phyloP scores from a whole-genome alignment of 768 basidiomycete genomes.

The Chlorophyllum brunneum region DNA sequence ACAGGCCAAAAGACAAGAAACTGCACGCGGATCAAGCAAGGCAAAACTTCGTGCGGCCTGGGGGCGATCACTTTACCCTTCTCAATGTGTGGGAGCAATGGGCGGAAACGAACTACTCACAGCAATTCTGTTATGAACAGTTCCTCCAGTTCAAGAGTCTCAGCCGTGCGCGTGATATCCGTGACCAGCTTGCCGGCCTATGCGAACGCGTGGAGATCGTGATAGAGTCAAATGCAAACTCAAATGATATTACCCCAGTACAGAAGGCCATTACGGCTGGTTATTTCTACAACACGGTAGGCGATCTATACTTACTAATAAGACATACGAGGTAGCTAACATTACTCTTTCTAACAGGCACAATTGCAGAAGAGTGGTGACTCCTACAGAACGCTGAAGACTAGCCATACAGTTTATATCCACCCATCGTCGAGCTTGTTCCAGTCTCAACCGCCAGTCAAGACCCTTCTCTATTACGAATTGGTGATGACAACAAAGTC shows the following conservation, averaged over 20 bases:
- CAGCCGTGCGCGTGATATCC: slow-evolving; percentile 91
- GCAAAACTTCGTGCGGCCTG: slow-evolving; percentile 92
- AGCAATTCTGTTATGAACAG: slow-evolving; percentile 95
- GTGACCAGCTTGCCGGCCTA: slow-evolving; percentile 90
- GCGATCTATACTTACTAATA: slow-evolving; percentile 21
- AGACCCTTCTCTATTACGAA: slow-evolving; percentile 91
- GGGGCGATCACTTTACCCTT: slow-evolving; percentile 97
- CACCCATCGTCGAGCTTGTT: slow-evolving; percentile 95
- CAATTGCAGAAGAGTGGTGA: slow-evolving; percentile 94
- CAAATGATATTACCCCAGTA: slow-evolving; percentile 87
- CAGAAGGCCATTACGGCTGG: slow-evolving; percentile 96
- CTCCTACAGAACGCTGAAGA: slow-evolving; percentile 95
- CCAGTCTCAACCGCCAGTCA: slow-evolving; percentile 92
- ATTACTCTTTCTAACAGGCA: slow-evolving; percentile 44
- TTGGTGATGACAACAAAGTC: slow-evolving; percentile 97
- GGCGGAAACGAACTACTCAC: slow-evolving; percentile 96
- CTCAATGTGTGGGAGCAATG: slow-evolving; percentile 99
- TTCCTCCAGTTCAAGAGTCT: slow-evolving; percentile 95
- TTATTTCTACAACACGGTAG: slow-evolving; percentile 92
- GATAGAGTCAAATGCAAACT: slow-evolving; percentile 81
- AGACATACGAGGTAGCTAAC: neutral
- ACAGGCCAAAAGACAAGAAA: slow-evolving; percentile 98
- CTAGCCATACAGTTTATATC: slow-evolving; percentile 93
- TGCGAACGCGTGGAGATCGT: slow-evolving; percentile 98
- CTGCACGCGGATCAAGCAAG: slow-evolving; percentile 96